Evolutionary conservation across 2,329 filamentous ascomycete species (phyloP).

Genomic region (Aspergillus novoparasiticus): DNA sequence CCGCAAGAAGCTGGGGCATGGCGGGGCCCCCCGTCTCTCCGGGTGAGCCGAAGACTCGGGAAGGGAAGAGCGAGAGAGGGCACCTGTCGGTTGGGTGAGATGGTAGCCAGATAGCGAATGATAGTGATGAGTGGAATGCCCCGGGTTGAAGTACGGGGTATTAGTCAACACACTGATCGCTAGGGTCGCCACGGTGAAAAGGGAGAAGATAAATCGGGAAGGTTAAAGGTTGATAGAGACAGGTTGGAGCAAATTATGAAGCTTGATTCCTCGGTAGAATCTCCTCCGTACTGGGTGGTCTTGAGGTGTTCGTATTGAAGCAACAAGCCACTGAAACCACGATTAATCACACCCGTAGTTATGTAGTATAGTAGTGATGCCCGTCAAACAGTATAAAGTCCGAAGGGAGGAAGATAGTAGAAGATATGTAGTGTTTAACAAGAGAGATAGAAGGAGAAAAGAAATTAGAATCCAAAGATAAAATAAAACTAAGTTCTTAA

Average conservation of each 20-base stretch:
- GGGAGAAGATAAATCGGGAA: constrained; percentile 10
- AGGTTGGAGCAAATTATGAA: not conserved
- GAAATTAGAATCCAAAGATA: not conserved
- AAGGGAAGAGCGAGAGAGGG: constrained; percentile 42
- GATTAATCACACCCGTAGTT: not conserved
- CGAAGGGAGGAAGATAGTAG: not conserved
- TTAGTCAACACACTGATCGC: constrained; percentile 38
- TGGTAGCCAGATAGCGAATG: constrained; percentile 32
- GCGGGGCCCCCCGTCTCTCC: constrained; percentile 43
- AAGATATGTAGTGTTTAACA: not conserved
- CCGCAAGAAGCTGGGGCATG: constrained; percentile 39
- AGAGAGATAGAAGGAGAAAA: not conserved
- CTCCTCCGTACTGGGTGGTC: not conserved
- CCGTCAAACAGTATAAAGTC: not conserved
- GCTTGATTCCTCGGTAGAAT: not conserved
- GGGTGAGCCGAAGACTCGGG: constrained; percentile 34
- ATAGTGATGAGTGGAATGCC: constrained; percentile 34
- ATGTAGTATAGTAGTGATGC: not conserved
- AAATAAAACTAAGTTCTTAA: constrained; percentile 1
- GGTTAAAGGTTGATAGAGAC: constrained; percentile 6
- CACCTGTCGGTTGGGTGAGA: constrained; percentile 27
- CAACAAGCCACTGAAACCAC: not conserved
- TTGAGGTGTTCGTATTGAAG: not conserved
- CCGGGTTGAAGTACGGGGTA: constrained; percentile 35
- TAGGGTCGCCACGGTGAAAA: constrained; percentile 45